phyloP scores from a whole-genome alignment of 1,139 yeast genomes.

The Saccharomyces hybrid region DNA sequence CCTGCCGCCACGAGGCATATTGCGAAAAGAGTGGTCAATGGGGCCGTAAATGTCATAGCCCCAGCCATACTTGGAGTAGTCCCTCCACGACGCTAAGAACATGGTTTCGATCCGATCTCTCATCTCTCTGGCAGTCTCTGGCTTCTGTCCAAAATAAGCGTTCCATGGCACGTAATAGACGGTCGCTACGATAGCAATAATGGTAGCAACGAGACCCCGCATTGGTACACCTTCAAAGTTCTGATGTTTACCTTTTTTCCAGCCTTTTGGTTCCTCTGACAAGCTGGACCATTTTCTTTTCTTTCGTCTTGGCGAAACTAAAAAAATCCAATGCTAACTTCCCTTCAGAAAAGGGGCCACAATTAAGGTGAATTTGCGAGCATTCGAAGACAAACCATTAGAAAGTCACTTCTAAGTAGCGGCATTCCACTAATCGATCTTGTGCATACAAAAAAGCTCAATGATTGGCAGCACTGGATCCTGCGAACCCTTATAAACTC shows the following conservation, averaged over 20 bases:
- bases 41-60: constrained; percentile 70
- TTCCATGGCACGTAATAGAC: not conserved
- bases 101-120: constrained; percentile 33
- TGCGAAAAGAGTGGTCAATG: constrained; percentile 49
- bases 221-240: not conserved
- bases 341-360: not conserved
- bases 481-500: not conserved
- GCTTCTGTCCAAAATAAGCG: not conserved
- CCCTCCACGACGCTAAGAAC: constrained; percentile 72
- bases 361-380: not conserved
- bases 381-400: not conserved
- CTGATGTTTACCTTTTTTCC: not conserved
- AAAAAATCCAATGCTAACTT: not conserved
- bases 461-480: not conserved
- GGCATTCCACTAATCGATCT: not conserved
- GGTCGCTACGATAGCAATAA: not conserved
- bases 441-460: not conserved
- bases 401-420: not conserved
- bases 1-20: constrained; percentile 57
- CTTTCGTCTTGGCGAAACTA: not conserved
- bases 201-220: not conserved
- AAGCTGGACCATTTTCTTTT: not conserved
- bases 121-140: not conserved
- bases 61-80: constrained; percentile 74
- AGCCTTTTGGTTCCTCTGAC: not conserved